Conservation (phyloP, 1,284 basidiomycete species). For the Xanthoconium separans region DNA sequence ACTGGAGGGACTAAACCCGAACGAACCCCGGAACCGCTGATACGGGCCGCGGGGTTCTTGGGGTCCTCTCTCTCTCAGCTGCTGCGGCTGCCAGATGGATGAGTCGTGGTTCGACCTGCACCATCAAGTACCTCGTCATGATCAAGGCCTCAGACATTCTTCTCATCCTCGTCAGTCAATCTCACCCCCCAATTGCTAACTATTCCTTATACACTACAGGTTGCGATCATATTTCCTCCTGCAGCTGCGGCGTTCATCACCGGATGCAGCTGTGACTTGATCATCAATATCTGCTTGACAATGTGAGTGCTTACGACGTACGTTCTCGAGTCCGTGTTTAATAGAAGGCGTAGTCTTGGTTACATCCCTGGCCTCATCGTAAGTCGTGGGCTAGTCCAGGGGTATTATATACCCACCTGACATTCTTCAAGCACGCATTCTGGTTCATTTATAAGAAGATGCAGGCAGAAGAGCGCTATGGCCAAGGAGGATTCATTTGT, state of each 20-base stretch:
- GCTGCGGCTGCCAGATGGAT: neutral
- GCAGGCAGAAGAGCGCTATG: slow-evolving; percentile 76
- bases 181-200: neutral
- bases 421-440: slow-evolving; percentile 47
- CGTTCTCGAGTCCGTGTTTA: slow-evolving; percentile 4
- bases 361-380: slow-evolving; percentile 74
- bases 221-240: slow-evolving; percentile 70
- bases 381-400: slow-evolving; percentile 18
- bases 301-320: slow-evolving; percentile 43
- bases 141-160: slow-evolving; percentile 34
- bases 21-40: slow-evolving; percentile 15
- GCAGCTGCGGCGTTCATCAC: slow-evolving; percentile 64
- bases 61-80: slow-evolving; percentile 17
- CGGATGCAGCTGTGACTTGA: slow-evolving; percentile 69
- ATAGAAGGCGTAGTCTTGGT: slow-evolving; percentile 50
- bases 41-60: slow-evolving; percentile 1
- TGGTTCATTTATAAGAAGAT: slow-evolving; percentile 78
- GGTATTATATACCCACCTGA: neutral
- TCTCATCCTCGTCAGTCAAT: slow-evolving; percentile 37
- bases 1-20: neutral
- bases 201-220: slow-evolving; percentile 37
- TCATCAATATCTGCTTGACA: slow-evolving; percentile 73
- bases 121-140: slow-evolving; percentile 19
- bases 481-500: slow-evolving; percentile 65
- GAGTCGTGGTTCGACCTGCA: neutral